Conservation (phyloP, 2,329 filamentous ascomycete genomes). For the Ophiostoma fasciatum region DNA sequence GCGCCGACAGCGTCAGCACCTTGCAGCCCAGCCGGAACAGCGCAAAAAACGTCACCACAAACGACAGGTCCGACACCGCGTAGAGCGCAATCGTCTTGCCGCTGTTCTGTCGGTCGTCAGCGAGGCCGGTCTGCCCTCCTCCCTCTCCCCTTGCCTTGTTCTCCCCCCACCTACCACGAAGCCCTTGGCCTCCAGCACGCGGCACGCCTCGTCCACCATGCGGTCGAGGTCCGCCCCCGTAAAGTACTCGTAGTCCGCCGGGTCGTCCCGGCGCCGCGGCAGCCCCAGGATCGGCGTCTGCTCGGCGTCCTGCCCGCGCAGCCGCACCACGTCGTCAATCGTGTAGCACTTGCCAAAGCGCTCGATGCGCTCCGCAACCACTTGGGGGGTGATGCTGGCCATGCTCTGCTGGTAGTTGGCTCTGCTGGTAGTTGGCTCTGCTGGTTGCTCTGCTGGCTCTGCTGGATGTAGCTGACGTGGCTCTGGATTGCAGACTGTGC, state of each 20-base stretch:
- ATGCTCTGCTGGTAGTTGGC: conserved; percentile 11
- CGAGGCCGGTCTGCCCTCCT: too few species aligned
- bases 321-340: conserved; percentile 26
- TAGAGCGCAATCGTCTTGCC: conserved; percentile 23
- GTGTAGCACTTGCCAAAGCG: conserved; percentile 24
- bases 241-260: conserved; percentile 24
- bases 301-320: conserved; percentile 22
- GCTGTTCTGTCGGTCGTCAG: conserved; percentile 15
- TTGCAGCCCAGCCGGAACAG: conserved; percentile 28
- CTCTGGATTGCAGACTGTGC: too few species aligned
- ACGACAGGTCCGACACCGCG: conserved; percentile 25
- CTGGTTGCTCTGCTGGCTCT: too few species aligned
- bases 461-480: too few species aligned
- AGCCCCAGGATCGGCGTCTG: conserved; percentile 27
- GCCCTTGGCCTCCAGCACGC: conserved; percentile 18
- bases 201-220: conserved; percentile 24
- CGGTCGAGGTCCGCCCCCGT: conserved; percentile 24
- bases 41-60: conserved; percentile 27
- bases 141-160: too few species aligned
- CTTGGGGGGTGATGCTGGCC: conserved; percentile 15
- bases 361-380: conserved; percentile 16
- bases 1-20: conserved; percentile 27
- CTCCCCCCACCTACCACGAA: conserved; percentile 16
- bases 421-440: too few species aligned
- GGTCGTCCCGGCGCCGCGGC: conserved; percentile 18